Percentiles rank a stretch among this genome's conserved stretches.
phyloP scores from a whole-genome alignment of 2,329 filamentous ascomycete species.

The Sarocladium brachiariae region DNA sequence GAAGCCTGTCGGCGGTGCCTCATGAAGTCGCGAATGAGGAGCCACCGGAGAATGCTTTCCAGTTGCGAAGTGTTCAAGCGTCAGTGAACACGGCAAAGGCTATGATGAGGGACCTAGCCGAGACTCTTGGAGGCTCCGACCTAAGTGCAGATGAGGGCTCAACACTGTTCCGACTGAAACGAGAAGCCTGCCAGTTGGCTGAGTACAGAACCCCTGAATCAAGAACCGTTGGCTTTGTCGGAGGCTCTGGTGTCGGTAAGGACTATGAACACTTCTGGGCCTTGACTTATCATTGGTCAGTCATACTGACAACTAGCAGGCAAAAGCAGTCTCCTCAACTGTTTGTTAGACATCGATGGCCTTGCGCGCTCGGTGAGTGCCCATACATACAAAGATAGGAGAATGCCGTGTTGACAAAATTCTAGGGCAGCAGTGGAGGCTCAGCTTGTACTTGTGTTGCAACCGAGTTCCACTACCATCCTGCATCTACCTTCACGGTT shows the following conservation, averaged over 20 bases:
- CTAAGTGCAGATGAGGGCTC: conserved; percentile 32
- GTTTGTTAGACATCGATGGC: conserved; percentile 32
- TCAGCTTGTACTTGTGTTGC: conserved; percentile 40
- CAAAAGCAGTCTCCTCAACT: conserved; percentile 44
- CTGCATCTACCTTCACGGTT: conserved; percentile 23
- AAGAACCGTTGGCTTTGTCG: conserved; percentile 38
- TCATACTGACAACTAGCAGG: no score
- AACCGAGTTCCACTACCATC: conserved; percentile 38
- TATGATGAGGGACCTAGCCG: conserved; percentile 22
- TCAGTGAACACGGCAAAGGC: conserved; percentile 26
- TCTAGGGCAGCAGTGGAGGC: conserved; percentile 37
- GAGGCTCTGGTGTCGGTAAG: conserved; percentile 40
- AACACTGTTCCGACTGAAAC: conserved; percentile 27
- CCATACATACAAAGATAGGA: neutral
- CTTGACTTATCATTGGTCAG: no score
- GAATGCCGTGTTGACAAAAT: neutral
- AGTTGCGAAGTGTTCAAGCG: conserved; percentile 27
- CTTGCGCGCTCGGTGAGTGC: conserved; percentile 35
- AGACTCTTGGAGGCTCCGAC: conserved; percentile 26
- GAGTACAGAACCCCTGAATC: conserved; percentile 30
- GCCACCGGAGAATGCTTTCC: conserved; percentile 27
- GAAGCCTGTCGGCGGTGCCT: neutral
- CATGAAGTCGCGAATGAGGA: conserved; percentile 25
- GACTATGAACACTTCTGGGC: no score
- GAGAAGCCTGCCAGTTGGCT: conserved; percentile 25